Evolutionary conservation across 2,329 filamentous ascomycete genomes (phyloP).

Genomic region (Penicillium sp.): DNA sequence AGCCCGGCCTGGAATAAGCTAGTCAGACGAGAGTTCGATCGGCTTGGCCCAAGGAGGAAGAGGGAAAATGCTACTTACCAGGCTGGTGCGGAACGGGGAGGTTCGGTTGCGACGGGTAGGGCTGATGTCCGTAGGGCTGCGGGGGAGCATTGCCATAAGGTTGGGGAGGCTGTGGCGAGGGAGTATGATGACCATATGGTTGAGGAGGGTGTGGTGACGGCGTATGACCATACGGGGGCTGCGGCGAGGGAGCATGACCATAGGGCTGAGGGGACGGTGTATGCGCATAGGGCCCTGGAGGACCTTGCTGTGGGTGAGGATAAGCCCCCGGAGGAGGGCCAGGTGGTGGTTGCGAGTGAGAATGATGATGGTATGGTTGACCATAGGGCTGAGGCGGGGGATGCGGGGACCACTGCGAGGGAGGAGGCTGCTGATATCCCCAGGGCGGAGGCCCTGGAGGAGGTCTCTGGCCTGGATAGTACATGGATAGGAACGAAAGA

Average conservation of each 20-base stretch:
- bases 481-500: slow-evolving; percentile 12
- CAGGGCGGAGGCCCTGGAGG: slow-evolving; percentile 21
- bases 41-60: background rate
- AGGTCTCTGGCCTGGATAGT: slow-evolving; percentile 21
- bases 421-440: slow-evolving; percentile 21
- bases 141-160: slow-evolving; percentile 7
- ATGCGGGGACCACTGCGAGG: slow-evolving; percentile 18
- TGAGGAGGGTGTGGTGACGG: slow-evolving; percentile 1
- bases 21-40: background rate
- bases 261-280: slow-evolving; percentile 8
- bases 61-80: slow-evolving; percentile 7
- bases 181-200: slow-evolving; percentile 9
- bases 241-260: slow-evolving; percentile 3
- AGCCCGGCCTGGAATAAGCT: slow-evolving; percentile 49
- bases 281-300: slow-evolving; percentile 12
- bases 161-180: slow-evolving; percentile 6
- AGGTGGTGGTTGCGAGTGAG: slow-evolving; percentile 2
- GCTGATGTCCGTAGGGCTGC: slow-evolving; percentile 7
- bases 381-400: slow-evolving; percentile 25
- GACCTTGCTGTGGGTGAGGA: slow-evolving; percentile 5
- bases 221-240: slow-evolving; percentile 2
- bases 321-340: slow-evolving; percentile 4
- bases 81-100: slow-evolving; percentile 13
- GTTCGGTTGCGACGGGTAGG: slow-evolving; percentile 15
- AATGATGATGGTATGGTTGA: slow-evolving; percentile 19